Evolutionary conservation across 139 green algal genomes (phyloP).

Genomic region (Chlamydomonas asymmetrica): DNA sequence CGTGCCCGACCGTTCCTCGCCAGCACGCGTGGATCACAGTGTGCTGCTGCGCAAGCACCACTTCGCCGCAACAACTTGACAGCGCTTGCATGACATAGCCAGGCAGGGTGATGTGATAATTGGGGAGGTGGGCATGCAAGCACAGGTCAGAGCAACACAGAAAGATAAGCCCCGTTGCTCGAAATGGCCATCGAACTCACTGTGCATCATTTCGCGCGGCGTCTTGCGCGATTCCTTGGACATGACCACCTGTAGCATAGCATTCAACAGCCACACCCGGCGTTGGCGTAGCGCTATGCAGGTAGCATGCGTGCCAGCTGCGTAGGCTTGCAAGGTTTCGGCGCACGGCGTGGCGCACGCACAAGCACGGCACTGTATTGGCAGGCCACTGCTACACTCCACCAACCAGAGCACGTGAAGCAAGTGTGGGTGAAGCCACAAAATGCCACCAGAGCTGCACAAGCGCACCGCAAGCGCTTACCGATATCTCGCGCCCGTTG

Average conservation of each 20-base stretch:
- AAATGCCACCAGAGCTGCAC: background rate
- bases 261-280: background rate
- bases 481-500: slow-evolving; percentile 63
- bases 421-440: too few relatives aligned
- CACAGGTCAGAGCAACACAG: background rate
- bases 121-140: background rate
- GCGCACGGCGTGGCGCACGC: background rate
- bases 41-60: too few relatives aligned
- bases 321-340: background rate
- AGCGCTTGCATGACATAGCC: too few relatives aligned
- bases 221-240: slow-evolving; percentile 78
- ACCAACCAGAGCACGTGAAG: background rate
- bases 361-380: background rate
- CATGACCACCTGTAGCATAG: slow-evolving; percentile 58
- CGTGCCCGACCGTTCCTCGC: too few relatives aligned
- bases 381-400: background rate
- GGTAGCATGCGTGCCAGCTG: background rate
- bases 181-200: background rate
- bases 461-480: slow-evolving; percentile 15
- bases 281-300: background rate
- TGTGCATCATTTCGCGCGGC: slow-evolving; percentile 71
- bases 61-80: too few relatives aligned
- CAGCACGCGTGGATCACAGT: too few relatives aligned
- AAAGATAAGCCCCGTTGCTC: background rate
- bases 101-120: too few relatives aligned